Percentiles rank a stretch among this genome's conserved stretches.
Conservation (phyloP, 805 yeast genomes). For the Nadsonia fulvescens region DNA sequence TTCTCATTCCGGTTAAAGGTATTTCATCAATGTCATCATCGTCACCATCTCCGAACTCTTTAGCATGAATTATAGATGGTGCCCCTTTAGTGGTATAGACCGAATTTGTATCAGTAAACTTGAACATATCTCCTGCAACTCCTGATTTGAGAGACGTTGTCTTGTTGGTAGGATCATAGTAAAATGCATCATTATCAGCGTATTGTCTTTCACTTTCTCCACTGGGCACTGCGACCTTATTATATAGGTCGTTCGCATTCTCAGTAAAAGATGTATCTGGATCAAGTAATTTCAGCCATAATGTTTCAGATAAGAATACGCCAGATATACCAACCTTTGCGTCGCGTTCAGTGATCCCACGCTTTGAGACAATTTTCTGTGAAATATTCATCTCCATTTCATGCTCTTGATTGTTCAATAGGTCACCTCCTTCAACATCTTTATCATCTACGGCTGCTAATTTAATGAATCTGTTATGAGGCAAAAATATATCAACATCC, state of each 20-base stretch:
- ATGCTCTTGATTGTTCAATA: slow-evolving; percentile 7
- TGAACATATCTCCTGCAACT: slow-evolving; percentile 20
- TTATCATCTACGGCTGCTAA: slow-evolving; percentile 12
- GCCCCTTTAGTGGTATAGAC: slow-evolving; percentile 10
- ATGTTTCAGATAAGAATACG: slow-evolving; percentile 22
- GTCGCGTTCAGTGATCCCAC: slow-evolving; percentile 21
- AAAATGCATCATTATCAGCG: slow-evolving; percentile 15
- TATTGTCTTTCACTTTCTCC: slow-evolving; percentile 7
- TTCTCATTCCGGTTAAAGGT: slow-evolving; percentile 17
- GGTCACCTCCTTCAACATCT: slow-evolving; percentile 3
- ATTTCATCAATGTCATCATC: slow-evolving; percentile 16
- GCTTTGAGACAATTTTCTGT: slow-evolving; percentile 12
- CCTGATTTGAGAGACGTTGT: too few species aligned
- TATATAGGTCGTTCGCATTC: slow-evolving; percentile 16
- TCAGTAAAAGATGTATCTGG: slow-evolving; percentile 20
- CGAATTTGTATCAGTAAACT: slow-evolving; percentile 12
- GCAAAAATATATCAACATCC: slow-evolving; percentile 22
- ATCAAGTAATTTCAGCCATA: slow-evolving; percentile 23
- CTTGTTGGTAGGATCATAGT: slow-evolving; percentile 18
- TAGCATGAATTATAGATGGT: slow-evolving; percentile 13
- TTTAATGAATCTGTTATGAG: slow-evolving; percentile 20
- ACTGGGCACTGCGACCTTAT: slow-evolving; percentile 12
- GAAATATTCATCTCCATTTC: slow-evolving; percentile 18
- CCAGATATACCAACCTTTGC: slow-evolving; percentile 23
- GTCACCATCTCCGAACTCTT: slow-evolving; percentile 16